Base-by-base conservation (phyloP, 2,329 filamentous ascomycete genomes). In the Sclerotiophoma versabilis region DNA sequence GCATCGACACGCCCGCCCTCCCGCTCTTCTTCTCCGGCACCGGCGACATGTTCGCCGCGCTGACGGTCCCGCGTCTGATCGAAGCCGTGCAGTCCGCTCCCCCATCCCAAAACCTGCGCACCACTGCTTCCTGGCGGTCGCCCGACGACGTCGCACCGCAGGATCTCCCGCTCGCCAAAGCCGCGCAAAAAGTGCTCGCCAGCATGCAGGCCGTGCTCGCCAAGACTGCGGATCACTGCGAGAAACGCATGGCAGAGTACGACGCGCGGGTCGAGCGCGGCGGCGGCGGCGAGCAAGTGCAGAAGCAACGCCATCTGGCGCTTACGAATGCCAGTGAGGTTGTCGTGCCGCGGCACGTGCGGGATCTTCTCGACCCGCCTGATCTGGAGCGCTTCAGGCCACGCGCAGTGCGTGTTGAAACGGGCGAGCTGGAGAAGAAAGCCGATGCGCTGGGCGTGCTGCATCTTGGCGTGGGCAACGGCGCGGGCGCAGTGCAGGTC, bases 11-110 rank as follows among this genome's bases (percentile, higher is more conserved):
- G 51, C 92, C 93, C 0, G 85, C 89, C 23, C 87, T 97, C 55
- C 90, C 96, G 71, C 91, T 92, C 77, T 96, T 95, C 81, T 99
- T 98, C 77, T 92, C 90, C 66, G 95, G 95, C 33, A 98, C 96
- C 0, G 95, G 95, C 39, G 95, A 99, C 79, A 97, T 99, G 93
- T 98, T 99, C 71, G 93, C 92, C 25, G 93, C 93, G 7, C 82
- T 99, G 38, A 92, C 92, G 71, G 87, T 96, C 1, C 91, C 91
- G 33, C 87, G 93, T 25, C 86, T 99, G 69, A 88, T 93, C 53
- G 91, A 98, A 79, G 92, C 91, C 22, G 89, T 91, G 1, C 76
- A 79, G 46, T 77, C 76, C 3, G 78, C 79, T 0, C 68, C 68
- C 0, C 3, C 32, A 0, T 54, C 54, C 0, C 36, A 29, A 2